Evolutionary conservation across 2,329 filamentous ascomycete species (phyloP), one percentile per base, ranked within the genome.

Genomic region (Chrysoporthe deuterocubensis): DNA sequence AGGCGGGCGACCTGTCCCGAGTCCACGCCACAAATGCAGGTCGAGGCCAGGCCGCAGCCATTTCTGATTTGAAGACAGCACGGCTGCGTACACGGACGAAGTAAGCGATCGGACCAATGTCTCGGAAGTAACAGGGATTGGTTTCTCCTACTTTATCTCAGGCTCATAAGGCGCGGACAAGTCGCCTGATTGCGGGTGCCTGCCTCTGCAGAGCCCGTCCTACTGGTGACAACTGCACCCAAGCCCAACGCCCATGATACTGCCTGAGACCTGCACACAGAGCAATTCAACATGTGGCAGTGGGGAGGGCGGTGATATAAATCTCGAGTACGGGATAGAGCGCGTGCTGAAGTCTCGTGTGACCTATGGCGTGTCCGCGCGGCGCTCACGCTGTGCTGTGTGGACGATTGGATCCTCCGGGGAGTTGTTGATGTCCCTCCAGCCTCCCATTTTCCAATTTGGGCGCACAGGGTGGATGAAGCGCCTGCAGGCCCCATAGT

Each of bases 401-500:
- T 13, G 48, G 11, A 21, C 21, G n/a, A 52, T 11, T 26, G 9
- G 9, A 32, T 16, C 32, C 21, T 21, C 50, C 50, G 26, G 21
- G 50, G 14, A 13, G 26, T 48, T 26, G 13, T 32, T 54, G 21
- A 34, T 34, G 13, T 32, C 26, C 50, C 32, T 13, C 50, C 32
- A 21, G 21, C 50, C 9, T 32, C 50, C 11, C 9, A 18, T 61
- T 59, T 67, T 60, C 67, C 64, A 66, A 59, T 66, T 64, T 64
- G 43, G 37, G 60, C 26, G 46, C 18, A 64, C 26, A 21, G 65
- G 44, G 61, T 46, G 52, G 34, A 57, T 46, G 61, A 43, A 37
- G 58, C 48, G 44, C 66, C 34, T 54, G 62, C 43, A 37, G 54
- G 44, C 13, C 48, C 59, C 59, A 48, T 18, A 46, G 11, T 46